Evolutionary conservation across 495 filamentous ascomycete genomes (phyloP).

Genomic region (Clohesyomyces aquaticus): DNA sequence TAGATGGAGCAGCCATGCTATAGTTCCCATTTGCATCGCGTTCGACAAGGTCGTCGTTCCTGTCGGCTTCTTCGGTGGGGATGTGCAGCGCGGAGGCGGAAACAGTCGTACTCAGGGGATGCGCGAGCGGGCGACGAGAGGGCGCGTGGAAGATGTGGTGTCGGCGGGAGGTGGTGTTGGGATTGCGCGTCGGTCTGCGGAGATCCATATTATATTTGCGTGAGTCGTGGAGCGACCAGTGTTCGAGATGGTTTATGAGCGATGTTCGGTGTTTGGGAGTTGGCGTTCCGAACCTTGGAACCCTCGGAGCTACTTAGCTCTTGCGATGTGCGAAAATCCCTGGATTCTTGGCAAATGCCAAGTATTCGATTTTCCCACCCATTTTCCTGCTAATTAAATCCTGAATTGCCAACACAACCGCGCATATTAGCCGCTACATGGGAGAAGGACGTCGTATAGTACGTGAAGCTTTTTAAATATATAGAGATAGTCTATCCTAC

Average conservation of each 20-base stretch:
- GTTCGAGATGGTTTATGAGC: background rate
- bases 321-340: too few species aligned
- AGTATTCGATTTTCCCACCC: too few species aligned
- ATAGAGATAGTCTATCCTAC: too few species aligned
- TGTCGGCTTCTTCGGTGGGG: conserved; percentile 48
- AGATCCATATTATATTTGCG: conserved; percentile 40
- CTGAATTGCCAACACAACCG: too few species aligned
- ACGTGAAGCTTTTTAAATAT: too few species aligned
- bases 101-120: conserved; percentile 35
- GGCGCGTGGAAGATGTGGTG: conserved; percentile 72
- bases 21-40: conserved; percentile 70
- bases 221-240: conserved; percentile 3
- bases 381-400: too few species aligned
- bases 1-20: conserved; percentile 59
- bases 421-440: too few species aligned
- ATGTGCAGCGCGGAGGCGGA: conserved; percentile 45
- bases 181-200: conserved; percentile 33
- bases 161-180: conserved; percentile 53
- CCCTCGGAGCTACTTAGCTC: too few species aligned
- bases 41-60: conserved; percentile 72
- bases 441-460: too few species aligned
- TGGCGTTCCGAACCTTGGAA: too few species aligned
- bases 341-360: too few species aligned
- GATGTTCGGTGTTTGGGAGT: conserved; percentile 12
- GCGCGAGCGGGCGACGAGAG: conserved; percentile 56